Evolutionary conservation across 495 filamentous ascomycete genomes (phyloP).

Genomic region (Podospora tetraspora): DNA sequence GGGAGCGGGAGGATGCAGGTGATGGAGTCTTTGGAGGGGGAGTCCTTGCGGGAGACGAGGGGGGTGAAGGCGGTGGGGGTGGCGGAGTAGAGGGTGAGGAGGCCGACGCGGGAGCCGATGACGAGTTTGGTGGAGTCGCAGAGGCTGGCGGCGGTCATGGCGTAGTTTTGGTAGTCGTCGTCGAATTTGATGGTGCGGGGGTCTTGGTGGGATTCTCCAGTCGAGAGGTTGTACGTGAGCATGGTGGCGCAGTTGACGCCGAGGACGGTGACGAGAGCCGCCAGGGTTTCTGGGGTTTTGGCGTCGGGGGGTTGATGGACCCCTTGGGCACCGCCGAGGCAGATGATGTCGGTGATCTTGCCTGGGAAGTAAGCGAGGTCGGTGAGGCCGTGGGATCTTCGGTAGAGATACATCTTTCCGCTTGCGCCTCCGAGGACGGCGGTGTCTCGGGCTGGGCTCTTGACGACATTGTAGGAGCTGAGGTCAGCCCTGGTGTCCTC

Average conservation of each 20-base stretch:
- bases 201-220: conserved; percentile 2
- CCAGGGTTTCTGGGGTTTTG: conserved; percentile 6
- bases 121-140: conserved; percentile 44
- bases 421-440: conserved; percentile 50
- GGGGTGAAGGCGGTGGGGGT: conserved; percentile 11
- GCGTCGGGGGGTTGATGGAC: not conserved
- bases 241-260: conserved; percentile 20
- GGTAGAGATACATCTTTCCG: conserved; percentile 49
- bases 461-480: conserved; percentile 42
- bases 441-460: conserved; percentile 27
- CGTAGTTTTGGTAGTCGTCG: conserved; percentile 14
- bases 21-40: conserved; percentile 62
- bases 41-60: conserved; percentile 22
- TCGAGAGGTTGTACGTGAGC: conserved; percentile 13
- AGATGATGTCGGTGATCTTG: conserved; percentile 52
- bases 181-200: conserved; percentile 11
- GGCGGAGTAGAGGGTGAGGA: conserved; percentile 20
- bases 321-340: conserved; percentile 4
- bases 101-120: conserved; percentile 57
- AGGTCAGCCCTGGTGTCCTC: conserved; percentile 29
- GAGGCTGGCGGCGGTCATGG: conserved; percentile 31
- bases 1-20: conserved; percentile 53
- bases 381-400: conserved; percentile 23
- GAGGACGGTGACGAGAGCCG: conserved; percentile 22
- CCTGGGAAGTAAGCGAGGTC: conserved; percentile 31